Evolutionary conservation across 306 rosid genomes (phyloP).

Genomic region (Styphnolobium japonicum): DNA sequence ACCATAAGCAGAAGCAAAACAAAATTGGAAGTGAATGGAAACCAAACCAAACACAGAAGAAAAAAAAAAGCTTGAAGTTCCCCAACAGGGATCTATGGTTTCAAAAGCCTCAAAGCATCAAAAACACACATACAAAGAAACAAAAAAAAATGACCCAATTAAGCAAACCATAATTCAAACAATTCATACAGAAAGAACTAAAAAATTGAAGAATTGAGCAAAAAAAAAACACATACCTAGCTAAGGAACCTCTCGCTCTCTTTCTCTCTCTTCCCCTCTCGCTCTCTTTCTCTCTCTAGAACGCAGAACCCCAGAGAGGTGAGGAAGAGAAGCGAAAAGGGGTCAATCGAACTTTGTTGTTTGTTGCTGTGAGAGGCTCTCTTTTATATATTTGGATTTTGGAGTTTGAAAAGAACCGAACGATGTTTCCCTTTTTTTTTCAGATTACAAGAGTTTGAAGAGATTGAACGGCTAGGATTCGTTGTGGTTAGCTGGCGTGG

Average conservation of each 20-base stretch:
- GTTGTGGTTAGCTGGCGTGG: too few species aligned
- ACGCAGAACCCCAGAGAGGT: background rate
- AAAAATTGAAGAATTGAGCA: background rate
- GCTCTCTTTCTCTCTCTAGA: constrained; percentile 14
- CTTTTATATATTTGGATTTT: background rate
- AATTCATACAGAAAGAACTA: background rate
- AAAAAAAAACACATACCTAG: background rate
- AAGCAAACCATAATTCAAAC: background rate
- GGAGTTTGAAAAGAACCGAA: constrained; percentile 7
- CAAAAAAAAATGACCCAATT: background rate
- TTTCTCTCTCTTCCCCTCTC: background rate
- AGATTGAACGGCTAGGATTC: too few species aligned
- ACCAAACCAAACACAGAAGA: background rate
- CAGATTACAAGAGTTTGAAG: too few species aligned
- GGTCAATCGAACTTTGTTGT: constrained; percentile 28
- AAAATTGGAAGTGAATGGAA: background rate
- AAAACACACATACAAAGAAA: background rate
- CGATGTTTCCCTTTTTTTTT: too few species aligned
- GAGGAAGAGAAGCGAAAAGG: constrained; percentile 31
- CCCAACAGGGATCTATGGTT: background rate
- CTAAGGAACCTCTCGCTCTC: background rate
- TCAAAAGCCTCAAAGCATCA: background rate
- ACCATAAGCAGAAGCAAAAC: background rate
- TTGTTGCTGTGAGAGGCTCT: background rate
- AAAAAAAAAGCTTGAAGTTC: background rate